These are phyloP conservation scores for Jatropha curcas DNA, from an alignment of 345 rosid genomes.

Conservation along the genomic window DNA sequence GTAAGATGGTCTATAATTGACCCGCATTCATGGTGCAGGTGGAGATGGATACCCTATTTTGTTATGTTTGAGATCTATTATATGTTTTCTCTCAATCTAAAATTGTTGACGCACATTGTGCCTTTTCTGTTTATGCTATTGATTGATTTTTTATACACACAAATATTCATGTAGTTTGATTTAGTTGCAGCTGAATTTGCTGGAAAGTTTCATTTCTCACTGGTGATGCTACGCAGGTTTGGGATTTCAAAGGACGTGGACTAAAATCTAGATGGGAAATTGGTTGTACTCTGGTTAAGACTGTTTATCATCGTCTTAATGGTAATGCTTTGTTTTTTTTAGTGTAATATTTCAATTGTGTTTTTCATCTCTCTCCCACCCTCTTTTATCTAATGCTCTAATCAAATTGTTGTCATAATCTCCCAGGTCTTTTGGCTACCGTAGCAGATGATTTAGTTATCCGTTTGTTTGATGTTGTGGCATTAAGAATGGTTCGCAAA, in stretches of 20 bases:
- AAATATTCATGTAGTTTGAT: neutral
- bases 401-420: slow-evolving; percentile 9
- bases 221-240: slow-evolving; percentile 54
- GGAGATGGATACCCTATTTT: neutral
- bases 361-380: neutral
- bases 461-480: slow-evolving; percentile 70
- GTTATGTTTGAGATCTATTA: neutral
- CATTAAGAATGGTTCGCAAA: slow-evolving; percentile 84
- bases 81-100: neutral
- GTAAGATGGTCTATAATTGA: neutral
- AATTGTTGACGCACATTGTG: neutral
- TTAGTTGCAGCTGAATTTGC: neutral
- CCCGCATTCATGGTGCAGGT: neutral
- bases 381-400: slow-evolving; percentile 10
- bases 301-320: slow-evolving; percentile 70
- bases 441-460: slow-evolving; percentile 86
- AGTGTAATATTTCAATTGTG: neutral
- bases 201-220: slow-evolving; percentile 11
- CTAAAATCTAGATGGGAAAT: slow-evolving; percentile 79
- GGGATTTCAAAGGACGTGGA: slow-evolving; percentile 84
- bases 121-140: neutral
- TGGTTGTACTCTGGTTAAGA: slow-evolving; percentile 74
- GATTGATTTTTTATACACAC: neutral
- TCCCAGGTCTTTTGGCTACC: slow-evolving; percentile 83
- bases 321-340: slow-evolving; percentile 36